Percentiles rank a stretch among this genome's conserved stretches.
Conservation (phyloP, 2,329 filamentous ascomycete genomes). For the Xylariaceae sp. region DNA sequence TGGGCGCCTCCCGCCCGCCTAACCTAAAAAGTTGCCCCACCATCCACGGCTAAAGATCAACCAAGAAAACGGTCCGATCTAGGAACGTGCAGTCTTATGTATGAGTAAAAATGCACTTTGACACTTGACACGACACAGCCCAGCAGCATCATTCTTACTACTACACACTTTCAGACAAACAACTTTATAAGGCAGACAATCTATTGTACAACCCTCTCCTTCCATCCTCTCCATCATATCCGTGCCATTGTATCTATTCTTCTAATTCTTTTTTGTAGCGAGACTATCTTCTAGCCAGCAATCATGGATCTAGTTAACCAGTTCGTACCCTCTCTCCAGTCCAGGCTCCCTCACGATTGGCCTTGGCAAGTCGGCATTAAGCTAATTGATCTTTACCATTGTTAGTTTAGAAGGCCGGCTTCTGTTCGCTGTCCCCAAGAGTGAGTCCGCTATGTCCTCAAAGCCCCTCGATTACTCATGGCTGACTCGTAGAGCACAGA, state of each 20-base stretch:
- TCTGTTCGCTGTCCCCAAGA: conserved; percentile 97
- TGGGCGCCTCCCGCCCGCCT: not conserved
- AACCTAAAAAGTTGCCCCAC: conserved; percentile 10
- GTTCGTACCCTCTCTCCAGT: conserved; percentile 34
- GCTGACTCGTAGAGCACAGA: conserved; percentile 48
- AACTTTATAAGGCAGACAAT: not conserved
- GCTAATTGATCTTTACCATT: conserved; percentile 32
- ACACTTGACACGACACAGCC: not conserved
- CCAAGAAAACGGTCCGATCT: conserved; percentile 35
- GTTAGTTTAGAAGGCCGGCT: conserved; percentile 82
- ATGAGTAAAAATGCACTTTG: conserved; percentile 22
- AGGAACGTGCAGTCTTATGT: conserved; percentile 36
- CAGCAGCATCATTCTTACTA: too few relatives aligned
- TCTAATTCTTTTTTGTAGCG: not conserved
- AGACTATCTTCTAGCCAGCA: not conserved
- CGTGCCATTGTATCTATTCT: not conserved
- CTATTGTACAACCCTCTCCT: not conserved
- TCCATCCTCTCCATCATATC: not conserved
- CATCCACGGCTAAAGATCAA: conserved; percentile 7
- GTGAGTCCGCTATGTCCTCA: conserved; percentile 48
- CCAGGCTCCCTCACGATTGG: not conserved
- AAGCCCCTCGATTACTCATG: conserved; percentile 19
- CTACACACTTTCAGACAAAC: not conserved
- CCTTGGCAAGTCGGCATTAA: conserved; percentile 15
- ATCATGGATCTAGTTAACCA: conserved; percentile 52